Base-by-base conservation (phyloP, 306 rosid genomes). In the Acacia crassicarpa region DNA sequence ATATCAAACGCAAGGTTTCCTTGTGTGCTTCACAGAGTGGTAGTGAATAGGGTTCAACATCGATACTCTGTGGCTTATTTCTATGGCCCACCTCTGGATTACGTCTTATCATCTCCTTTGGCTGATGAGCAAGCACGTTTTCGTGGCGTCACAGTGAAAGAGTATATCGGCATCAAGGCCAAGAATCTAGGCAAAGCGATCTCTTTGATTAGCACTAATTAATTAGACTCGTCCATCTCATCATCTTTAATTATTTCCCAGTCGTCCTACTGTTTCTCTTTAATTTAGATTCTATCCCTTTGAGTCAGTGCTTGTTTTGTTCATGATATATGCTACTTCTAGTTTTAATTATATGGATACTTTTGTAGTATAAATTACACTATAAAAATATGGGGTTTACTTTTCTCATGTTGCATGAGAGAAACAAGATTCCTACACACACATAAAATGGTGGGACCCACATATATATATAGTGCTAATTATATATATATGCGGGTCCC, bases 31-130 rank as follows among this genome's bases (percentile, higher is more conserved):
- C 97, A 93, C 51, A 95, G 95, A 0, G 97, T 75, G 14, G 85
- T 65, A 2, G 88, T 79, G 48, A 88, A 86, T 38, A 58, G 46
- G 19, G 27, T 77, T 4, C 51, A 16, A 3, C 88, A 86, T 1
- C 87, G 97, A 1, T 63, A 75, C 72, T 90, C 97, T 0, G 51
- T 85, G 6, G 95, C 89, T 25, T 90, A 88, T 59, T 91, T 91
- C 88, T 90, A 87, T 5, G 49, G 81, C 2, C 95, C 97, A 0
- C 95, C 97, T 0, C 3, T 53, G 1, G 94, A 93, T 58, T 85
- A 84, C 51, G 35, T 46, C 2, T 41, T 93, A 7, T 82, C 91
- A 6, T 83, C 91, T 15, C 91, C 92, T 1, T 4, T 74, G 20
- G 5, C 56, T 40, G 83, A 43, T 51, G 81, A 43, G 20, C 33